Evolutionary conservation across 1,139 yeast species (phyloP), one percentile per base, ranked within the genome.

Genomic region (Arxiozyma slooffiae): DNA sequence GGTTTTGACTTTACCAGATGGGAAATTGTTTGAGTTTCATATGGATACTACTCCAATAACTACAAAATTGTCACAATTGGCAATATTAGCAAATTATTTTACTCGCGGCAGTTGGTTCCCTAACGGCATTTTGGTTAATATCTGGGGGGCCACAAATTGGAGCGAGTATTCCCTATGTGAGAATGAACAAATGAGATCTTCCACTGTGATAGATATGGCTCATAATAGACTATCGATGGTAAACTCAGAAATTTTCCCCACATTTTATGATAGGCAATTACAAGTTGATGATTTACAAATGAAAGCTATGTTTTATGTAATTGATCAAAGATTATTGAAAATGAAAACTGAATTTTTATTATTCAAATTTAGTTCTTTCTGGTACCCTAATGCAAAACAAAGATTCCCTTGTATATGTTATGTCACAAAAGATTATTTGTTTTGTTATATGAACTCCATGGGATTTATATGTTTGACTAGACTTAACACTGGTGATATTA

Each of bases 111-210:
- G 82, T 0, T 71, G 76, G 4, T 70, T 83, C 5, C 97, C 97
- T 0, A 82, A 84, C 17, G 96, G 97, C 0, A 69, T 85, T 7
- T 81, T 90, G 0, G 96, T 96, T 0, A 92, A 92, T 64, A 77
- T 84, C 23, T 89, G 97, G 96, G 97, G 98, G 0, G 81, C 88
- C 39, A 85, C 86, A 4, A 86, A 89, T 64, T 84, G 92, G 94
- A 88, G 88, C 4, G 66, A 78, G 26, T 81, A 81, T 59, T 80
- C 80, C 57, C 61, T 77, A 53, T 68, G 71, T 48, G 67, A 66
- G 39, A 41, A 42, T 7, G 46, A 42, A 50, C 38, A 37, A 18
- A 36, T 34, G 41, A 45, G 43, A 23, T 43, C 40, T 6, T 38
- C 23, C n/a, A 42, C 23, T 17, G 44, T 24, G 21, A 21, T 46